phyloP scores from a whole-genome alignment of 768 basidiomycete species.

The Boletus rubropictus region DNA sequence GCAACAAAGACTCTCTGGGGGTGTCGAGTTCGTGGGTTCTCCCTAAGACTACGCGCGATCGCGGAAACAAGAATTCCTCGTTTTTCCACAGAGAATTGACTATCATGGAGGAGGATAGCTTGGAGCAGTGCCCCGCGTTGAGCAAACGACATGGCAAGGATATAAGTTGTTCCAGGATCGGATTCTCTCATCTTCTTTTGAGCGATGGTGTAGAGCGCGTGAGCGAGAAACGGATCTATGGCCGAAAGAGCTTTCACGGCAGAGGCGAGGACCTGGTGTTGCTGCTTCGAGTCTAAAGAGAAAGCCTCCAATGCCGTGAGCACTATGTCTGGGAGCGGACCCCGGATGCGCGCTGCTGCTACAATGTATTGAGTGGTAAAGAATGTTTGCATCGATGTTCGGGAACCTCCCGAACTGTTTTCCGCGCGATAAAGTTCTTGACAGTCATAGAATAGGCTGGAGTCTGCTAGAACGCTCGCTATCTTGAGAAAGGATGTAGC shows the following conservation, averaged over 20 bases:
- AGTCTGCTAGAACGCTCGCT: constrained; percentile 36
- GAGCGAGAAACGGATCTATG: constrained; percentile 29
- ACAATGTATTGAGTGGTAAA: constrained; percentile 24
- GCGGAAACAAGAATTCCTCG: constrained; percentile 35
- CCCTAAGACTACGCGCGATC: constrained; percentile 36
- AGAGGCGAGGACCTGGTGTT: constrained; percentile 23
- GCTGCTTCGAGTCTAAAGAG: constrained; percentile 24
- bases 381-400: neutral
- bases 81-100: constrained; percentile 27
- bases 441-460: constrained; percentile 34
- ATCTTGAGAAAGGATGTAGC: constrained; percentile 43
- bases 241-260: constrained; percentile 18
- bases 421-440: constrained; percentile 28
- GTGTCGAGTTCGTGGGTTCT: constrained; percentile 29
- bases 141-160: constrained; percentile 30
- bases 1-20: constrained; percentile 27
- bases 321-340: constrained; percentile 25
- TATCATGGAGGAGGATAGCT: constrained; percentile 34
- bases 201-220: constrained; percentile 33
- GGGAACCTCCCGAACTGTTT: constrained; percentile 15
- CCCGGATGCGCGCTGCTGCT: constrained; percentile 27
- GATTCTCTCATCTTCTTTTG: constrained; percentile 18
- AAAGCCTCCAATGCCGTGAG: constrained; percentile 25
- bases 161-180: constrained; percentile 19
- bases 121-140: constrained; percentile 21